Evolutionary conservation across 345 rosid species (phyloP), one percentile per base, ranked within the genome.

Genomic region (Acer yangbiense): DNA sequence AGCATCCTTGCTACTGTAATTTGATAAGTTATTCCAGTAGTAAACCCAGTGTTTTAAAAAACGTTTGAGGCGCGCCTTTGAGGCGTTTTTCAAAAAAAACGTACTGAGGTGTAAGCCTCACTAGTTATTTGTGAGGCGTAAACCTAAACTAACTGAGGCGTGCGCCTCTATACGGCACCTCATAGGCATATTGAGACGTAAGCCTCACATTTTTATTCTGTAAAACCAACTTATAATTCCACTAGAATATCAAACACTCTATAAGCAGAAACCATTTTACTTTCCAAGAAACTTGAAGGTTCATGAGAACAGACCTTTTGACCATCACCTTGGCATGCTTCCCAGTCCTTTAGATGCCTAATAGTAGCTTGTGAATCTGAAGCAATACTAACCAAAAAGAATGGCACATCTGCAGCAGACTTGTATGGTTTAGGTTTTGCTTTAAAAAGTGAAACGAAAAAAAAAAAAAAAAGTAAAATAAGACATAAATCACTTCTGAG

Each of bases 261-360:
- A 58, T 46, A 44, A 72, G 29, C 74, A 65, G 44, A 81, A 65
- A 75, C 35, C 7, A 41, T 18, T 16, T 27, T n/a, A 76, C 8
- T 66, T 58, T 73, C 17, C 74, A 8, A 23, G 48, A 7, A 73
- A 27, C 18, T 35, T n/a, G 0, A 81, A 77, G 60, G 71, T 74
- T 44, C 65, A 69, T n/a, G 9, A 43, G 64, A 64, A 85, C 85
- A 71, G 48, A 96, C 99, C 95, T 92, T 94, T 14, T 89, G 90
- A 76, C 84, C 79, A 87, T 86, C 90, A 84, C 76, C 81, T 77
- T 87, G 88, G 74, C 91, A 90, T 23, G 87, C 82, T 77, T 94
- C 97, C 83, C 81, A 88, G 69, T 95, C 93, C 80, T 87, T 95
- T 67, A 93, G 83, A 86, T 82, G 95, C 86, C 84, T 84, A 35